A percentile compares a stretch with the other conserved stretches of the same genome.
phyloP scores from a whole-genome alignment of 2,329 filamentous ascomycete genomes.

The Botrytis porri region DNA sequence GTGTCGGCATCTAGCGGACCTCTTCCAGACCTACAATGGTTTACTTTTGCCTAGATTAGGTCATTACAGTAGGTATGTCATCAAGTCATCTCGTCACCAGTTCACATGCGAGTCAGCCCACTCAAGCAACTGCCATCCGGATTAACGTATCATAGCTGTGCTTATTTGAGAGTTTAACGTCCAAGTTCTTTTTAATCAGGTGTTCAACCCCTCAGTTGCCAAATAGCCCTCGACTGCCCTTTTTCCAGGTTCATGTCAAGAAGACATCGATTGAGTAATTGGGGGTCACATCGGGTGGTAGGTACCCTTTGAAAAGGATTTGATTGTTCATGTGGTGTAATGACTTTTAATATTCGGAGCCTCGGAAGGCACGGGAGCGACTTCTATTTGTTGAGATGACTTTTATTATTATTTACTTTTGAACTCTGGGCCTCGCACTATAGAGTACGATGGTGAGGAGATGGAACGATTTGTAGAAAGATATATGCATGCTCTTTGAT shows the following conservation, averaged over 20 bases:
- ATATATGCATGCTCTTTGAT: background rate
- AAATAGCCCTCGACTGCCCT: background rate
- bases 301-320: background rate
- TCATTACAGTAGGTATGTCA: too few relatives aligned
- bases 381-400: background rate
- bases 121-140: background rate
- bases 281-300: background rate
- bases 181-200: background rate
- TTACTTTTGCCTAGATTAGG: background rate
- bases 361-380: background rate
- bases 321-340: background rate
- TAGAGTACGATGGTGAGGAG: too few relatives aligned
- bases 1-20: background rate
- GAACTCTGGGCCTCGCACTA: background rate
- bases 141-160: background rate
- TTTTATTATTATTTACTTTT: background rate
- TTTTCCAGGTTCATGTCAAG: background rate
- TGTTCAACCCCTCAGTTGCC: background rate
- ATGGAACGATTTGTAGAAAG: background rate
- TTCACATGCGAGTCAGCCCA: background rate
- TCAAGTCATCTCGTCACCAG: background rate
- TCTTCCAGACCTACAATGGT: background rate
- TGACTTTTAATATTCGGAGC: background rate
- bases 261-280: background rate
- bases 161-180: background rate